phyloP scores from a whole-genome alignment of 1,284 basidiomycete species.

The Cutaneotrichosporon daszewskae region DNA sequence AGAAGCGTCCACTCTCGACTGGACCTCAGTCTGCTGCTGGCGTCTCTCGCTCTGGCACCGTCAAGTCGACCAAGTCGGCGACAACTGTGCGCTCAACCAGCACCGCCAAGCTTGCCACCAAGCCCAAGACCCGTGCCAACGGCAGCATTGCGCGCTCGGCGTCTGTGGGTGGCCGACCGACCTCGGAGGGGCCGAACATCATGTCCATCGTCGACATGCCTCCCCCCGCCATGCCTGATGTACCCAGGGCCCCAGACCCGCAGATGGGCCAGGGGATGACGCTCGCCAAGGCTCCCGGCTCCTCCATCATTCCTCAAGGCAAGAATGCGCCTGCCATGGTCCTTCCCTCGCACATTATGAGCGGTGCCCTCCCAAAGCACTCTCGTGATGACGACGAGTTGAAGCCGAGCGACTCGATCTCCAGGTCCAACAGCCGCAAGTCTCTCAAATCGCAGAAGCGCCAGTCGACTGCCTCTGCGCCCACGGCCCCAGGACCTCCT shows the following conservation, averaged over 20 bases:
- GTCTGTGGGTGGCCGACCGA: too few relatives aligned
- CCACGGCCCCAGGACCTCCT: too few relatives aligned
- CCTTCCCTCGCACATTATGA: slow-evolving; percentile 8
- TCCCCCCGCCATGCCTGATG: slow-evolving; percentile 40
- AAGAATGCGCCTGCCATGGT: background rate
- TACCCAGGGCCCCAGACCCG: slow-evolving; percentile 44
- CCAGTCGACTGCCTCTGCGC: slow-evolving; percentile 5
- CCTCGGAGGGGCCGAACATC: slow-evolving; percentile 15
- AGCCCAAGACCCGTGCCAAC: slow-evolving; percentile 29
- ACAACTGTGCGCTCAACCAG: too few relatives aligned
- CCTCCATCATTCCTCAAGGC: slow-evolving; percentile 23
- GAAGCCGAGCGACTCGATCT: slow-evolving; percentile 22
- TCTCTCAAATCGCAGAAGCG: slow-evolving; percentile 12
- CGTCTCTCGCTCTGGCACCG: slow-evolving; percentile 23
- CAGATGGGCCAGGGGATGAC: too few relatives aligned
- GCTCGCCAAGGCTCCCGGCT: slow-evolving; percentile 40
- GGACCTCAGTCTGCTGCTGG: slow-evolving; percentile 9
- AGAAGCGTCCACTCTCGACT: background rate
- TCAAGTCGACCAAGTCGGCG: slow-evolving; percentile 17
- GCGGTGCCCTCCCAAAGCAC: background rate
- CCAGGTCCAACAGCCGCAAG: slow-evolving; percentile 17
- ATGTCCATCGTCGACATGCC: slow-evolving; percentile 36
- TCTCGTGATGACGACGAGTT: slow-evolving; percentile 9
- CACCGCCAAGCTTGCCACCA: slow-evolving; percentile 9
- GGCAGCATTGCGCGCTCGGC: slow-evolving; percentile 26